These are phyloP conservation scores for Apiospora marii DNA, from an alignment of 2,329 filamentous ascomycete species.

Conservation along the genomic window DNA sequence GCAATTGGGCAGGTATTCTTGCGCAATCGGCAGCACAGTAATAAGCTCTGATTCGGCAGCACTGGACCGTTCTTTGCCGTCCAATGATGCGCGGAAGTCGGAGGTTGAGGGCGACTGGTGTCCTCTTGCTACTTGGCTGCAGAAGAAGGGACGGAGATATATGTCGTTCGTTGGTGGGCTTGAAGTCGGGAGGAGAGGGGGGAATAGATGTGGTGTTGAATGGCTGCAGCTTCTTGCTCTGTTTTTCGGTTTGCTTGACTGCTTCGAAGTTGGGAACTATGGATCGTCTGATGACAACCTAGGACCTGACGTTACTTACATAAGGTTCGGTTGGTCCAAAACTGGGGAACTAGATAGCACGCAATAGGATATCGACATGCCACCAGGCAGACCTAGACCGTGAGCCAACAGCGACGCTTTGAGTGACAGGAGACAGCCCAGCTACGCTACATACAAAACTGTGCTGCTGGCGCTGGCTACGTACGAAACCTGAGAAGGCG, in stretches of 20 bases:
- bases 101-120: background rate
- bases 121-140: background rate
- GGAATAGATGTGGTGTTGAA: background rate
- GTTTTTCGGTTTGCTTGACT: background rate
- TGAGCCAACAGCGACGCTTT: background rate
- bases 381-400: background rate
- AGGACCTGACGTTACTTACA: background rate
- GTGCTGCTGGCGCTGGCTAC: too few relatives aligned
- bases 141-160: background rate
- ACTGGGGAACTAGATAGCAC: background rate
- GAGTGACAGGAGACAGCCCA: background rate
- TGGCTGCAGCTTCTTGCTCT: background rate
- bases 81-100: conserved; percentile 4
- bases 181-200: background rate
- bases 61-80: conserved; percentile 13
- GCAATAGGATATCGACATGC: conserved; percentile 12
- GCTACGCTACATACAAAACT: too few relatives aligned
- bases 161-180: background rate
- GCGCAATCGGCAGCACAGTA: conserved; percentile 9
- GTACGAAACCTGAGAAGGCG: conserved; percentile 7
- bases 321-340: background rate
- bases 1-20: conserved; percentile 5
- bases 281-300: conserved; percentile 7
- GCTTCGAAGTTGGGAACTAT: background rate
- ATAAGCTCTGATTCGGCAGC: conserved; percentile 5